These are phyloP conservation scores for Gracilaria domingensis DNA, from an alignment of 23 red algal species.

Conservation along the genomic window DNA sequence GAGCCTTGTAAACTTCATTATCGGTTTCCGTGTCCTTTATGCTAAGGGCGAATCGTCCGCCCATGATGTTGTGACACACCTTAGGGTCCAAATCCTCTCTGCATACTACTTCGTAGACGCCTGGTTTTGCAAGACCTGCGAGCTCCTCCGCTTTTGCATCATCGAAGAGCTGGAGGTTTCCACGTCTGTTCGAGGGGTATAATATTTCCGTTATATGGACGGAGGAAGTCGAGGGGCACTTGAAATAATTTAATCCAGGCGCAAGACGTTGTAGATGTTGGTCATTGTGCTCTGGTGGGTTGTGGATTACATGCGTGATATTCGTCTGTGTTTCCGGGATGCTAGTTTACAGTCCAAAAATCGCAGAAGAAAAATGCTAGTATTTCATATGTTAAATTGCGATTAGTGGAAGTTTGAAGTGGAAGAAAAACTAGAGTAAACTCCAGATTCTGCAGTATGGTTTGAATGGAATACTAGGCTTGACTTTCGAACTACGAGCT, in stretches of 20 bases:
- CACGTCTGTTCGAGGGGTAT: neutral
- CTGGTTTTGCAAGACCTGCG: neutral
- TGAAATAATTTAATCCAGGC: neutral
- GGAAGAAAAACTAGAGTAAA: no score
- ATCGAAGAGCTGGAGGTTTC: neutral
- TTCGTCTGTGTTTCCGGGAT: no score
- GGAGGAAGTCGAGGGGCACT: neutral
- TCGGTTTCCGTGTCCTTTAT: conserved; percentile 42
- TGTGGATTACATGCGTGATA: conserved; percentile 28
- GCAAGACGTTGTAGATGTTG: neutral
- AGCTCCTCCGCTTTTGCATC: conserved; percentile 40
- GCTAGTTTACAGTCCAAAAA: no score
- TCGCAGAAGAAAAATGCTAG: no score
- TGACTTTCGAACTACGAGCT: no score
- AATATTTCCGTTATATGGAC: conserved; percentile 24
- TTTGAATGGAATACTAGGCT: no score
- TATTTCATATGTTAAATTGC: no score
- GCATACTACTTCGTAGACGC: conserved; percentile 17
- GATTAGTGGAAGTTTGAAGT: no score
- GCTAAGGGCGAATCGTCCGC: neutral
- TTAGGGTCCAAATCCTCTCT: conserved; percentile 20
- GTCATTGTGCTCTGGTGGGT: neutral
- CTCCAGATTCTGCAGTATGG: no score
- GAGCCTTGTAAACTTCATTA: conserved; percentile 27
- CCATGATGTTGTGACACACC: conserved; percentile 4